Percentiles rank a stretch among this genome's conserved stretches.
Conservation (phyloP, 1,139 yeast genomes). For the Nakaseomyces nivariensis region DNA sequence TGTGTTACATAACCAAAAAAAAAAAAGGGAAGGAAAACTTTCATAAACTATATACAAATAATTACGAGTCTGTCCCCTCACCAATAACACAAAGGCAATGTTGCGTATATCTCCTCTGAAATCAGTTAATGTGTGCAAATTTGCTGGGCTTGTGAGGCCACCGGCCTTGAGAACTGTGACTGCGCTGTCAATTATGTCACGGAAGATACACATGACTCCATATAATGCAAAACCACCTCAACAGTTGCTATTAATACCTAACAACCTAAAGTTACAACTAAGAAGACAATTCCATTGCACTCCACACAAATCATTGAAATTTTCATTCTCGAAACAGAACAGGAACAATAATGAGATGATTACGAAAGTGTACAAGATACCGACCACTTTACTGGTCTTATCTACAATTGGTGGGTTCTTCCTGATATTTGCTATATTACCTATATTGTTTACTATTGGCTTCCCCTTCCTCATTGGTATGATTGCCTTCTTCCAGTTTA, state of each 20-base stretch:
- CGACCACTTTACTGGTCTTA: slow-evolving; percentile 1
- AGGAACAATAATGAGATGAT: background rate
- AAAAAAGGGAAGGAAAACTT: no score
- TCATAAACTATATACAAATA: no score
- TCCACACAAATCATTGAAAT: background rate
- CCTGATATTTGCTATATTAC: background rate
- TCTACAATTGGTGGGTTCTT: slow-evolving; percentile 3
- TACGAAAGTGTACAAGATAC: slow-evolving; percentile 1
- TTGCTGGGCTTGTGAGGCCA: slow-evolving; percentile 5
- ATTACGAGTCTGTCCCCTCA: no score
- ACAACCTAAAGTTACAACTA: background rate
- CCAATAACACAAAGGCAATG: background rate
- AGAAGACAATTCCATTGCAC: slow-evolving; percentile 3
- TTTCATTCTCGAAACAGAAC: background rate
- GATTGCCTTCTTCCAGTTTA: slow-evolving; percentile 3
- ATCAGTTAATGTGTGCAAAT: background rate
- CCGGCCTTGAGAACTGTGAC: slow-evolving; percentile 7
- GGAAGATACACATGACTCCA: background rate
- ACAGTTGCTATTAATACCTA: background rate
- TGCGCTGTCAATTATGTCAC: background rate
- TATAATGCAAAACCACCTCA: background rate
- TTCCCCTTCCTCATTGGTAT: slow-evolving; percentile 4
- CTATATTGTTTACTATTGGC: slow-evolving; percentile 1
- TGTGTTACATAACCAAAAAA: no score
- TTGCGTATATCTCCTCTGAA: background rate